Evolutionary conservation across 257 asterid genomes (phyloP).

Genomic region (Petunia axillaris): DNA sequence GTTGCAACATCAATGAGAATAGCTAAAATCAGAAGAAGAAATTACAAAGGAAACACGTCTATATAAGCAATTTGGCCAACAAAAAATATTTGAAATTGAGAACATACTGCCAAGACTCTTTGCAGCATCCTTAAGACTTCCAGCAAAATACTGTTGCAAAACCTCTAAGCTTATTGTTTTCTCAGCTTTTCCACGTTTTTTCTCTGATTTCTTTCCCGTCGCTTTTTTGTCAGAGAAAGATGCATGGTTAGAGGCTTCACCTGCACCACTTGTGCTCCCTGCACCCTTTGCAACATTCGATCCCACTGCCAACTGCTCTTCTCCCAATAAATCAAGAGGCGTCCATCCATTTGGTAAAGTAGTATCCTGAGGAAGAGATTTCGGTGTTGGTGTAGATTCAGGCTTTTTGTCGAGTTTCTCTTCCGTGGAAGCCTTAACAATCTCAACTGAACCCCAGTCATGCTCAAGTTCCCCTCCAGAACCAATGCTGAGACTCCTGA

Average conservation of each 20-base stretch:
- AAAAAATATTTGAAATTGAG: slow-evolving; percentile 18
- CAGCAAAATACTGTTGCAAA: slow-evolving; percentile 81
- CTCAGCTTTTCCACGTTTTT: slow-evolving; percentile 89
- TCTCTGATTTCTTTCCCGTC: slow-evolving; percentile 63
- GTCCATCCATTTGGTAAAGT: slow-evolving; percentile 41
- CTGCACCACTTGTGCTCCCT: slow-evolving; percentile 39
- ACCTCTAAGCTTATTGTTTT: slow-evolving; percentile 86
- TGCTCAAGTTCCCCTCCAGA: slow-evolving; percentile 74
- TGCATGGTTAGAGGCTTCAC: slow-evolving; percentile 42
- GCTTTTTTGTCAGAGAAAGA: slow-evolving; percentile 44
- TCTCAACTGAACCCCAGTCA: slow-evolving; percentile 72
- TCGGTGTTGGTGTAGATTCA: slow-evolving; percentile 32
- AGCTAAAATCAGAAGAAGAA: not conserved
- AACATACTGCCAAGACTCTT: slow-evolving; percentile 88
- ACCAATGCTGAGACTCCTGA: slow-evolving; percentile 79
- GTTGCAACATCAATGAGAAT: slow-evolving; percentile 29
- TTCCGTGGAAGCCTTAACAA: slow-evolving; percentile 54
- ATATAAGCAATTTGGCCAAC: not conserved
- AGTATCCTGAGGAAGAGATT: slow-evolving; percentile 44
- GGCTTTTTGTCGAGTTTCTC: slow-evolving; percentile 45
- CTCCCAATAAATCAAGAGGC: slow-evolving; percentile 45
- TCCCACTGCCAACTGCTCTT: slow-evolving; percentile 37
- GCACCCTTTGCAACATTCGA: slow-evolving; percentile 40
- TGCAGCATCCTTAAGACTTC: slow-evolving; percentile 92
- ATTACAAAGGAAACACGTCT: not conserved